Conservation (phyloP, 441 rosid species). For the Lepidium campestre region DNA sequence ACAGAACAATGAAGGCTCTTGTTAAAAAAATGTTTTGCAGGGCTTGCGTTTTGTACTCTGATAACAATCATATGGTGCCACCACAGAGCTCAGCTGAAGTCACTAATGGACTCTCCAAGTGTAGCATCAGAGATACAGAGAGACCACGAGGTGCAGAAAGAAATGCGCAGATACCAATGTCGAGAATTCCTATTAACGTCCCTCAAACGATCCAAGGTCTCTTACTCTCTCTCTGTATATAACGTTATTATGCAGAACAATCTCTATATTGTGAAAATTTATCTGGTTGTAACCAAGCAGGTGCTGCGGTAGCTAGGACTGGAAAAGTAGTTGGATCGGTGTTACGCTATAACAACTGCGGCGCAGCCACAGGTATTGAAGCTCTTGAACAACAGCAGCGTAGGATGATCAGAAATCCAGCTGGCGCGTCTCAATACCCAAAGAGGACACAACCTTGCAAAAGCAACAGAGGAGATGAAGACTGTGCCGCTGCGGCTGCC, state of each 20-base stretch:
- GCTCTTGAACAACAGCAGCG: slow-evolving; percentile 61
- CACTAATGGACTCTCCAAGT: slow-evolving; percentile 69
- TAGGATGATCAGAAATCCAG: slow-evolving; percentile 62
- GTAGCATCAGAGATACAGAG: slow-evolving; percentile 71
- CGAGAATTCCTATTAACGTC: slow-evolving; percentile 77
- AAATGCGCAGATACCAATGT: slow-evolving; percentile 57
- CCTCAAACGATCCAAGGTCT: slow-evolving; percentile 70
- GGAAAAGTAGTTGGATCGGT: slow-evolving; percentile 85
- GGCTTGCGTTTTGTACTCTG: slow-evolving; percentile 78
- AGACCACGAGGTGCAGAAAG: slow-evolving; percentile 50
- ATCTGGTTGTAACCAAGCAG: slow-evolving; percentile 37
- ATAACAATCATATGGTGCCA: slow-evolving; percentile 30
- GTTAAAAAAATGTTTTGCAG: slow-evolving; percentile 34
- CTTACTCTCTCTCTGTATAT: neutral
- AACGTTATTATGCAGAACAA: neutral
- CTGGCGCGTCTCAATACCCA: slow-evolving; percentile 56
- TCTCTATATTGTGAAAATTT: neutral
- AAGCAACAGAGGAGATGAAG: slow-evolving; percentile 70
- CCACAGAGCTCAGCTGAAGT: slow-evolving; percentile 56
- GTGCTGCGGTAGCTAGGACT: slow-evolving; percentile 58
- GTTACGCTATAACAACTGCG: slow-evolving; percentile 73
- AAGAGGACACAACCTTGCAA: slow-evolving; percentile 63
- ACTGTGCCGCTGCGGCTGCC: slow-evolving; percentile 23
- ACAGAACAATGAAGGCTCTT: neutral
- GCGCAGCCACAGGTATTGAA: slow-evolving; percentile 52